Evolutionary conservation across 2,329 filamentous ascomycete genomes (phyloP), one percentile per base, ranked within the genome.

Genomic region (Ceratocystis harringtonii): DNA sequence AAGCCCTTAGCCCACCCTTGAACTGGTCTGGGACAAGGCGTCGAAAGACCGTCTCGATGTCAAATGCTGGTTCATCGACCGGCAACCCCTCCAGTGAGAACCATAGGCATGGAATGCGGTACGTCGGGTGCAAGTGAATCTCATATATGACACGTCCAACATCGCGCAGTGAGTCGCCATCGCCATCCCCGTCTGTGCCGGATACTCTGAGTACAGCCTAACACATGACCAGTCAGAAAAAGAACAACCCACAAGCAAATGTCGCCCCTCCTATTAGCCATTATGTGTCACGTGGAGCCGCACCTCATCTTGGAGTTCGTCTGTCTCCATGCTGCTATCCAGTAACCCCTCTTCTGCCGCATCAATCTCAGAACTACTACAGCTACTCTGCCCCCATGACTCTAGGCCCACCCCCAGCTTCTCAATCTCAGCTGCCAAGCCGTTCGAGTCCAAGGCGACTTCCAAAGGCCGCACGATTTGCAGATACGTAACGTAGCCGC

Each of bases 101-200:
- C 82, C 88, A 92, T 65, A 92, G 78, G 67, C 88, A 88, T 7
- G 89, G 89, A 58, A 87, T 82, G 68, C 81, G 81, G 75, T 92
- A 92, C 66, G 85, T 88, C 65, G 86, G 83, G 70, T 90, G 89
- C 68, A 88, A 79, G 71, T 89, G 81, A 70, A 92, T 84, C 73
- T 90, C 86, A 76, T 91, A 92, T 68, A 81, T 80, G 69, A 89
- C 83, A 70, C 79, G 76, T 65, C 76, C 76, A 68, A 73, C 72
- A 67, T 74, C 75, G 72, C 25, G 44, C 7, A 63, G 36, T 5
- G 28, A 7, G 19, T 63, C 44, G 12, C n/a, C 36, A 6, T 58
- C 64, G 19, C 63, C 36, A 8, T 58, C 61, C 8, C 61, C 66
- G 3, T 60, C 58, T 15, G 36, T 28, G 15, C 17, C 3, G 17